Conservation (phyloP, 495 filamentous ascomycete genomes). For the Annulohypoxylon nitens region DNA sequence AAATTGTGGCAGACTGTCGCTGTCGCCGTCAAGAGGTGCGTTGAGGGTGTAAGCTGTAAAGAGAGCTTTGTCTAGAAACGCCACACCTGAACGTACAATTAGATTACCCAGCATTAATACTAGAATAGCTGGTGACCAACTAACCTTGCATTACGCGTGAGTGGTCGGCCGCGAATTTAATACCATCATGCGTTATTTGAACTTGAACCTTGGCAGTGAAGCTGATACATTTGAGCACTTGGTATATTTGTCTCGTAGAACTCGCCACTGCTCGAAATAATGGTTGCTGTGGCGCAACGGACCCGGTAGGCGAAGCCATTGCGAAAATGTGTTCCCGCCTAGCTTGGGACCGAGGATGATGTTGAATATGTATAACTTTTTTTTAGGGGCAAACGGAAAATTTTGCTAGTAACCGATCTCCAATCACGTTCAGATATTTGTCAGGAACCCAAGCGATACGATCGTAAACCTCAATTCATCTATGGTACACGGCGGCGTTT, state of each 20-base stretch:
- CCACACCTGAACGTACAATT: slow-evolving; percentile 68
- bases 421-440: slow-evolving; percentile 36
- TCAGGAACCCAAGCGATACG: slow-evolving; percentile 21
- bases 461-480: slow-evolving; percentile 49
- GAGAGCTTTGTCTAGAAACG: slow-evolving; percentile 84
- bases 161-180: slow-evolving; percentile 89
- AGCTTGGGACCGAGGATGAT: background rate
- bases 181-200: slow-evolving; percentile 82
- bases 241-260: slow-evolving; percentile 87
- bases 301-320: slow-evolving; percentile 28
- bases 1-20: slow-evolving; percentile 66
- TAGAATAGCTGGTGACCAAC: slow-evolving; percentile 8
- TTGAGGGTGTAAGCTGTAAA: slow-evolving; percentile 83
- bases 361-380: slow-evolving; percentile 3
- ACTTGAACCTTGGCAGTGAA: slow-evolving; percentile 86
- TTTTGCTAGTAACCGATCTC: slow-evolving; percentile 9
- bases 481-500: slow-evolving; percentile 59
- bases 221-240: slow-evolving; percentile 88
- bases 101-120: background rate
- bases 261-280: slow-evolving; percentile 87
- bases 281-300: slow-evolving; percentile 53
- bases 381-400: background rate
- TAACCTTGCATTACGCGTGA: slow-evolving; percentile 85
- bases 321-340: slow-evolving; percentile 9
- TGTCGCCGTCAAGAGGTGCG: slow-evolving; percentile 53